Conservation (phyloP, 23 red algal genomes). For the Cyanidium caldarium region DNA sequence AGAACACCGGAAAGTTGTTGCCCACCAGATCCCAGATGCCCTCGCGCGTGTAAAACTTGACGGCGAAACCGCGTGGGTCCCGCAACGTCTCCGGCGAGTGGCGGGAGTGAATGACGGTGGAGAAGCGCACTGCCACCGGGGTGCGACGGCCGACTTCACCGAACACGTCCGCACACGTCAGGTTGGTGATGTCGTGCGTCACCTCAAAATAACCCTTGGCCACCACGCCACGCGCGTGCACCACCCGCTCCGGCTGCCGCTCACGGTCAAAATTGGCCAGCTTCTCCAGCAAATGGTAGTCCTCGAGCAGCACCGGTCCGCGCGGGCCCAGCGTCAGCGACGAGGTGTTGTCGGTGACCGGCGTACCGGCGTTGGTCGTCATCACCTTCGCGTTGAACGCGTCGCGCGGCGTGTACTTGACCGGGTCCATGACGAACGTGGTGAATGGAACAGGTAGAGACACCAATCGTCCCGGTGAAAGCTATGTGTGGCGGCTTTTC, state of each 20-base stretch:
- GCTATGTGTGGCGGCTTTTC: too few relatives aligned
- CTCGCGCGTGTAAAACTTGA: constrained; percentile 70
- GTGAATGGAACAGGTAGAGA: not conserved
- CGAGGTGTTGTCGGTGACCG: constrained; percentile 58
- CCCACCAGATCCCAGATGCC: constrained; percentile 95
- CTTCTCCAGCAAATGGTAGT: constrained; percentile 89
- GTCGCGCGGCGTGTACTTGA: constrained; percentile 1
- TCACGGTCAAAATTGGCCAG: constrained; percentile 97
- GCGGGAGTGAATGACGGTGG: constrained; percentile 82
- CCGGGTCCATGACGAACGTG: not conserved
- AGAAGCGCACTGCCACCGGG: constrained; percentile 77
- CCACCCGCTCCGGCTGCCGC: constrained; percentile 78
- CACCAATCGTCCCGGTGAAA: not conserved
- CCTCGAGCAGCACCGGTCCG: constrained; percentile 72
- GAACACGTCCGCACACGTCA: constrained; percentile 75
- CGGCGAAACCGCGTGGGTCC: constrained; percentile 91
- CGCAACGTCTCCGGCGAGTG: constrained; percentile 91
- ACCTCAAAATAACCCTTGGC: constrained; percentile 71
- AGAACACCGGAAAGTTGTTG: constrained; percentile 86
- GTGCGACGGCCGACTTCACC: constrained; percentile 55
- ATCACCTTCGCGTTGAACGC: constrained; percentile 13
- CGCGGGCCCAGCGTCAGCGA: constrained; percentile 67
- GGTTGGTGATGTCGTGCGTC: constrained; percentile 50
- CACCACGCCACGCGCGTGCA: constrained; percentile 70
- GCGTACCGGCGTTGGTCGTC: constrained; percentile 80